Evolutionary conservation across 2,329 filamentous ascomycete species (phyloP).

Genomic region (Dactylellina haptotyla): DNA sequence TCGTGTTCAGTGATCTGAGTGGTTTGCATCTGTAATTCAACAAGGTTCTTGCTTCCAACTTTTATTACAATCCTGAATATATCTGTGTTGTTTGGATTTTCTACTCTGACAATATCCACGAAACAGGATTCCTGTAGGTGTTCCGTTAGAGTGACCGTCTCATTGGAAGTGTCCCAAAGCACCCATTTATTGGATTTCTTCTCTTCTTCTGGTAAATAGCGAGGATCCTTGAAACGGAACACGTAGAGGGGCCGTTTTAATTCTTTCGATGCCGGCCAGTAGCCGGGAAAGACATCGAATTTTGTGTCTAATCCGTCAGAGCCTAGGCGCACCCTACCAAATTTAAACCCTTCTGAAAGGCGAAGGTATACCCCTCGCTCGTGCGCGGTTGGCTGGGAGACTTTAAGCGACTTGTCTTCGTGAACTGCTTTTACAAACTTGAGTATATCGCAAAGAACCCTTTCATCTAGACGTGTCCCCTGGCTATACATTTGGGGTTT

Average conservation of each 20-base stretch:
- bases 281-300: slow-evolving; percentile 31
- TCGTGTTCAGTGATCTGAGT: slow-evolving; percentile 4
- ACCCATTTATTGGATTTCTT: slow-evolving; percentile 20
- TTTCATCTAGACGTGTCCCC: slow-evolving; percentile 21
- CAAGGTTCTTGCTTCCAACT: not conserved
- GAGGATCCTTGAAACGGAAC: slow-evolving; percentile 14
- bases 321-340: slow-evolving; percentile 27
- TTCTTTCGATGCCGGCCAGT: slow-evolving; percentile 8
- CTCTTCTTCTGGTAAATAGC: not conserved
- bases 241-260: slow-evolving; percentile 10
- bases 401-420: slow-evolving; percentile 15
- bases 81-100: not conserved
- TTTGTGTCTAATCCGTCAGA: slow-evolving; percentile 14
- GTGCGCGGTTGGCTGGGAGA: not conserved
- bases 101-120: slow-evolving; percentile 15
- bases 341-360: not conserved
- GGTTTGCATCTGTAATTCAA: slow-evolving; percentile 26
- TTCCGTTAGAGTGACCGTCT: slow-evolving; percentile 14
- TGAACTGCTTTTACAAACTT: slow-evolving; percentile 7
- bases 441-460: slow-evolving; percentile 22
- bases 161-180: slow-evolving; percentile 7
- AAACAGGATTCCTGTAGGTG: slow-evolving; percentile 27
- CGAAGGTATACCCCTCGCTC: slow-evolving; percentile 12
- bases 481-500: too few relatives aligned
- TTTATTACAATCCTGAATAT: not conserved